Percentiles rank a stretch among this genome's conserved stretches.
Conservation (phyloP, 768 basidiomycete genomes). For the Lentinula sp. region DNA sequence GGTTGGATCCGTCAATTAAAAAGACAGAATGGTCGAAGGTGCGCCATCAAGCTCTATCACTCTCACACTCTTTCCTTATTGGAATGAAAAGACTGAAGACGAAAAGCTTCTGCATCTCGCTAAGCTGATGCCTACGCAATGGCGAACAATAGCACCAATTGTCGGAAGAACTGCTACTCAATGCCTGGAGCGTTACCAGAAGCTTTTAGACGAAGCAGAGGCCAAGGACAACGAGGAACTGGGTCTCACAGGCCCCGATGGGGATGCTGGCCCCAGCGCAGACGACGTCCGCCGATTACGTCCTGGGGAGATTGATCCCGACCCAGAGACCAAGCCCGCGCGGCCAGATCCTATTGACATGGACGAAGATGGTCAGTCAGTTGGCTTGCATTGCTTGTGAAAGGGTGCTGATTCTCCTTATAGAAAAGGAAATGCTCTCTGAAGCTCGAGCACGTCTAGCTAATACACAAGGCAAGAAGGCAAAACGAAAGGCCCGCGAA, state of each 20-base stretch:
- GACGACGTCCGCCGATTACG: slow-evolving; percentile 86
- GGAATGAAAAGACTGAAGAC: slow-evolving; percentile 72
- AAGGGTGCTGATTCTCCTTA: slow-evolving; percentile 1
- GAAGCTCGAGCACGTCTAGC: slow-evolving; percentile 97
- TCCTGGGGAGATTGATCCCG: slow-evolving; percentile 97
- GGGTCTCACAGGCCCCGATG: slow-evolving; percentile 79
- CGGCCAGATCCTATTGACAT: slow-evolving; percentile 99
- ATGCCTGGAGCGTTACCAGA: slow-evolving; percentile 97
- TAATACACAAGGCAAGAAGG: slow-evolving; percentile 99
- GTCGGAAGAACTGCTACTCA: slow-evolving; percentile 97
- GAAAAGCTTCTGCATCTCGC: slow-evolving; percentile 97
- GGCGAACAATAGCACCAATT: slow-evolving; percentile 98
- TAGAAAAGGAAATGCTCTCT: slow-evolving; percentile 99
- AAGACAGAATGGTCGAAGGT: slow-evolving; percentile 99
- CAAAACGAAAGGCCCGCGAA: slow-evolving; percentile 96
- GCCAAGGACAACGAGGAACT: slow-evolving; percentile 94
- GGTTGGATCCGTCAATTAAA: slow-evolving; percentile 98
- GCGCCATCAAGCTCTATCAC: slow-evolving; percentile 12
- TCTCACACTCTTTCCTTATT: neutral
- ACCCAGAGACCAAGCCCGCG: slow-evolving; percentile 97
- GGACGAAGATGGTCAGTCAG: slow-evolving; percentile 85
- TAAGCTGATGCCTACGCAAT: slow-evolving; percentile 99
- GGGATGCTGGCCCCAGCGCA: slow-evolving; percentile 79
- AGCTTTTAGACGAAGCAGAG: slow-evolving; percentile 95
- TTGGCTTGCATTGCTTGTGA: neutral